Base-by-base conservation (phyloP, 352 stramenopile genomes). In the Phytophthora rubi region DNA sequence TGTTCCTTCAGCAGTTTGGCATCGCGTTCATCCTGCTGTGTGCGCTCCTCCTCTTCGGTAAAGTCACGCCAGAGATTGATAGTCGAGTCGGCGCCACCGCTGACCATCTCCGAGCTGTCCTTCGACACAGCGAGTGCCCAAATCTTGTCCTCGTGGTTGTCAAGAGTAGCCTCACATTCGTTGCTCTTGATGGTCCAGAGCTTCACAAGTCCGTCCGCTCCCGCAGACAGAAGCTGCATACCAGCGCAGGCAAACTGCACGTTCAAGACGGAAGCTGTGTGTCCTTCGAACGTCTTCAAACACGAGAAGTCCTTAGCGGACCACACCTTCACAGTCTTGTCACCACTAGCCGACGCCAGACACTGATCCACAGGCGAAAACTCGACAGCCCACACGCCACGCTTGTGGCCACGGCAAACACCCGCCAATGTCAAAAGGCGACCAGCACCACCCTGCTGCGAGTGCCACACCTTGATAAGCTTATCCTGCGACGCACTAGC, bases 141-240 rank as follows among this genome's bases (percentile, higher is more conserved):
- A 62, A 99, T 92, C 77, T 99, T 99, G 82, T 99, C 97, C 65
- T 92, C 88, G 82, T 99, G 97, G 6, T 95, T 92, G 79, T 99
- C 97, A 53, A 99, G 78, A 8, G 97, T 99, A 16, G 88, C 89
- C 67, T 99, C 95, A 72, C 97, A 99, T 78, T 99, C 97, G 78
- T 98, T 98, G 55, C 90, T 99, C 59, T 97, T 91, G 74, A 99
- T 98, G 8, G 96, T 99, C 97, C 98, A 99, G 21, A 99, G 79
- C 80, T 99, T 99, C 2, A 99, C 75, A 32, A 99, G 86, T 0
- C 98, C 98, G 73, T 99, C 97, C 23, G 97, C 97, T 59, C 95
- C 97, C 2, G 91, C 91, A 30, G 97, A 99, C 21, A 99, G 55
- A 23, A 99, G 72, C 82, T 99, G 93, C 80, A 96, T 93, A 30